phyloP scores from a whole-genome alignment of 2,329 filamentous ascomycete species.

The Cladosporium sp. region DNA sequence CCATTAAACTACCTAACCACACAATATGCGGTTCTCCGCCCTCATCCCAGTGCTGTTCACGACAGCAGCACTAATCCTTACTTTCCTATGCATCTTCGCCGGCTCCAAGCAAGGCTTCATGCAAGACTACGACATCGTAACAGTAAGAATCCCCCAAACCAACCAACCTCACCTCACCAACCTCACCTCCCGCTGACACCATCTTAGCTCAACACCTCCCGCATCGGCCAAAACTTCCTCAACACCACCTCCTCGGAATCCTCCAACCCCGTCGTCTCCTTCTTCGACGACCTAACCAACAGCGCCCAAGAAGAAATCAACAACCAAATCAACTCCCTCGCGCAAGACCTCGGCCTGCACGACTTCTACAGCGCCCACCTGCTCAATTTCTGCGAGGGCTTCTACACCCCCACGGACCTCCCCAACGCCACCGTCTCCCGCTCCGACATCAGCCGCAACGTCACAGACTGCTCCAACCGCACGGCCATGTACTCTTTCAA shows the following conservation, averaged over 20 bases:
- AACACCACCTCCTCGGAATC: constrained; percentile 19
- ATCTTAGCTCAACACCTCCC: constrained; percentile 52
- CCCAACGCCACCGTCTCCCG: constrained; percentile 39
- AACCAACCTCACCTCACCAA: too few relatives aligned
- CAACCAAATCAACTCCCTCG: constrained; percentile 38
- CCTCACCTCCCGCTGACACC: too few relatives aligned
- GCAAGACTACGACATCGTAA: constrained; percentile 54
- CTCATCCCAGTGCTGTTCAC: constrained; percentile 34
- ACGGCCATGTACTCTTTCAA: constrained; percentile 56
- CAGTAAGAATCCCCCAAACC: constrained; percentile 42
- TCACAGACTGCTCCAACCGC: constrained; percentile 52
- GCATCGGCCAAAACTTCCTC: constrained; percentile 41
- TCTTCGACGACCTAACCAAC: constrained; percentile 31
- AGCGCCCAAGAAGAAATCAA: constrained; percentile 39
- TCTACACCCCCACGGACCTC: constrained; percentile 40
- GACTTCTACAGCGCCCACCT: constrained; percentile 61
- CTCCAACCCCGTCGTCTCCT: constrained; percentile 25
- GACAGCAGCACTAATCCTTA: constrained; percentile 53
- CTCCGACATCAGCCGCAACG: constrained; percentile 44
- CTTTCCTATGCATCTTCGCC: constrained; percentile 58
- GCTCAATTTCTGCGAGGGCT: constrained; percentile 55
- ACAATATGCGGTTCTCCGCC: constrained; percentile 22
- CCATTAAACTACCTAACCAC: background rate
- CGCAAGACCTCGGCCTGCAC: constrained; percentile 50
- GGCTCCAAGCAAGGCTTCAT: constrained; percentile 53